These are phyloP conservation scores for Penicillium concentricum DNA, from an alignment of 2,329 filamentous ascomycete genomes.

Conservation along the genomic window DNA sequence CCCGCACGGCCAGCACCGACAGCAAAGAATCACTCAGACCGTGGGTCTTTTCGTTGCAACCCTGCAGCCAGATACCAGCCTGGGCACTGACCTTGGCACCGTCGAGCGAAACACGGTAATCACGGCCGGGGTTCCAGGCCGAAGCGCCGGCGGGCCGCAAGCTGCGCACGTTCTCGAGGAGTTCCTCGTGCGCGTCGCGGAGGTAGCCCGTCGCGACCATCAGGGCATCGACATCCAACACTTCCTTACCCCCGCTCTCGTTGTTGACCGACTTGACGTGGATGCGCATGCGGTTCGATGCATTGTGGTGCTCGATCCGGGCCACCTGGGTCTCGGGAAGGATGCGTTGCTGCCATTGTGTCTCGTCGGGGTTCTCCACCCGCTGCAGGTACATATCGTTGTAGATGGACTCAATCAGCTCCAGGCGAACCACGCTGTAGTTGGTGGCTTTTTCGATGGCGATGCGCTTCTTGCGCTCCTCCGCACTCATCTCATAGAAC, in stretches of 20 bases:
- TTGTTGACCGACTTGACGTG: conserved; percentile 54
- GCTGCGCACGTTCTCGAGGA: conserved; percentile 66
- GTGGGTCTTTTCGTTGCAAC: conserved; percentile 89
- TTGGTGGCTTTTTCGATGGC: conserved; percentile 79
- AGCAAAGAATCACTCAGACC: conserved; percentile 81
- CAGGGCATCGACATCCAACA: conserved; percentile 73
- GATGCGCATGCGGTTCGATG: conserved; percentile 56
- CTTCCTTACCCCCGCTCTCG: conserved; percentile 51
- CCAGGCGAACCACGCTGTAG: conserved; percentile 90
- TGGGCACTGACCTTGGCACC: conserved; percentile 65
- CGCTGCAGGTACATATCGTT: conserved; percentile 84
- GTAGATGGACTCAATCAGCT: conserved; percentile 85
- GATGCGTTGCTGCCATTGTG: conserved; percentile 79
- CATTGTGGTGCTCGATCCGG: conserved; percentile 56
- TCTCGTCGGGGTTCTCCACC: conserved; percentile 67
- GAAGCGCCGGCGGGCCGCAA: conserved; percentile 61
- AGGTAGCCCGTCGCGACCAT: conserved; percentile 87
- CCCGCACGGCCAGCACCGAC: conserved; percentile 72
- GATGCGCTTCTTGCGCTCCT: conserved; percentile 61
- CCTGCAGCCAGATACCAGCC: conserved; percentile 87
- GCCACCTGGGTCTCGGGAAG: conserved; percentile 66
- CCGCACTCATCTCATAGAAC: conserved; percentile 67
- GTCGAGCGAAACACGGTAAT: conserved; percentile 76
- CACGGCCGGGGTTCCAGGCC: conserved; percentile 67
- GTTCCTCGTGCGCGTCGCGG: conserved; percentile 72